Conservation (phyloP, 23 red algal species). For the Gracilariopsis chorda region DNA sequence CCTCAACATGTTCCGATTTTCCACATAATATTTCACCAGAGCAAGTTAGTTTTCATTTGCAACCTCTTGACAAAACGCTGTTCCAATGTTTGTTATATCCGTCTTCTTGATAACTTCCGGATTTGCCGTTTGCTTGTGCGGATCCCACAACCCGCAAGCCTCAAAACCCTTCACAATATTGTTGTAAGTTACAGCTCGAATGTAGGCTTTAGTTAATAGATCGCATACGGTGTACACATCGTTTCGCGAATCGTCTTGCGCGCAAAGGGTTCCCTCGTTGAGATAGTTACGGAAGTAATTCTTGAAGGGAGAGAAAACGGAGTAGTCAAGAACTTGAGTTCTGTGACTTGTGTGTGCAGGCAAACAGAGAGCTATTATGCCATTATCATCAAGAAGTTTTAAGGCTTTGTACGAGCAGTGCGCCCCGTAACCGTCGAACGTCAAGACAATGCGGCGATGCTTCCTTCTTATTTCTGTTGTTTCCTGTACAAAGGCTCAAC, state of each 20-base stretch:
- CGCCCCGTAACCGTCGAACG: neutral
- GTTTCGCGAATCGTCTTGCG: neutral
- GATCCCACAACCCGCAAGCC: neutral
- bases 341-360: neutral
- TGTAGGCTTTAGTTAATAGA: neutral
- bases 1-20: no score
- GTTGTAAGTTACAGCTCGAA: neutral
- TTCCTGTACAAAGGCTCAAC: neutral
- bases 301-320: slow-evolving; percentile 18
- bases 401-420: no score
- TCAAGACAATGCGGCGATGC: neutral
- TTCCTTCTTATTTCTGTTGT: neutral
- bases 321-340: slow-evolving; percentile 22
- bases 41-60: no score
- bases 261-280: neutral
- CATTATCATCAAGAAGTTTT: no score
- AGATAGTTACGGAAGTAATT: neutral
- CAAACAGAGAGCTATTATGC: no score
- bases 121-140: neutral
- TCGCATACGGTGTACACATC: slow-evolving; percentile 26
- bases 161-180: slow-evolving; percentile 8
- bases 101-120: neutral
- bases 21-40: no score
- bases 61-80: no score
- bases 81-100: neutral